Conservation (phyloP, 1,284 basidiomycete species). For the Marasmius fiardii region DNA sequence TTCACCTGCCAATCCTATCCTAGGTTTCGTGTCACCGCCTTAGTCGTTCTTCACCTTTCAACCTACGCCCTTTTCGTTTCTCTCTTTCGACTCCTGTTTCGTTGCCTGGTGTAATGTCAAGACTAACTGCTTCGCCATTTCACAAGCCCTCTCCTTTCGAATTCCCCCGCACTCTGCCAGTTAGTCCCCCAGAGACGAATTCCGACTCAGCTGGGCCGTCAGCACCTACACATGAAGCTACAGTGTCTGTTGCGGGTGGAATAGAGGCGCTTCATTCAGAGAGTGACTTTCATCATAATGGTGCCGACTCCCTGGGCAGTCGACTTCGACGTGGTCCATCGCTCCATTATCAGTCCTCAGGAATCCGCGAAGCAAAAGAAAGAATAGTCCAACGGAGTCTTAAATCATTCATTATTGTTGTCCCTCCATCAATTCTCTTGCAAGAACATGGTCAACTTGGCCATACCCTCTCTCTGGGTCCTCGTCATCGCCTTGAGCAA, state of each 20-base stretch:
- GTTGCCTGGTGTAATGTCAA: slow-evolving; percentile 39
- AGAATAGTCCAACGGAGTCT: slow-evolving; percentile 41
- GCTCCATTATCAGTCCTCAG: slow-evolving; percentile 55
- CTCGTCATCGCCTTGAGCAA: slow-evolving; percentile 56
- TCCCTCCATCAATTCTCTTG: slow-evolving; percentile 59
- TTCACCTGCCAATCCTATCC: background rate
- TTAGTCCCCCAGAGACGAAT: slow-evolving; percentile 56
- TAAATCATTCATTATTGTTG: slow-evolving; percentile 63
- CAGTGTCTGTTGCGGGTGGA: slow-evolving; percentile 20
- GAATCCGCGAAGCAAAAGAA: slow-evolving; percentile 46
- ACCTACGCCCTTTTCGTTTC: slow-evolving; percentile 6
- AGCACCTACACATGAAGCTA: slow-evolving; percentile 14
- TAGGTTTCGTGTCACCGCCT: background rate
- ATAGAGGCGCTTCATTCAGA: slow-evolving; percentile 9
- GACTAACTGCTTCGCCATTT: slow-evolving; percentile 41
- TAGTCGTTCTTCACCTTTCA: slow-evolving; percentile 4
- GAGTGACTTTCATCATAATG: slow-evolving; percentile 3
- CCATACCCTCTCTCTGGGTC: slow-evolving; percentile 56
- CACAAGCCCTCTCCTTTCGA: slow-evolving; percentile 48
- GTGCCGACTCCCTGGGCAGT: slow-evolving; percentile 27
- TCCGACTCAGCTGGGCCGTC: slow-evolving; percentile 28
- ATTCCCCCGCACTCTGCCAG: slow-evolving; percentile 39
- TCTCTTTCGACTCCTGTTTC: slow-evolving; percentile 1
- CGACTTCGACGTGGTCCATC: slow-evolving; percentile 46
- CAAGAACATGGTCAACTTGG: slow-evolving; percentile 61